Base-by-base conservation (phyloP, 1,139 yeast genomes). In the Diutina siamensis region DNA sequence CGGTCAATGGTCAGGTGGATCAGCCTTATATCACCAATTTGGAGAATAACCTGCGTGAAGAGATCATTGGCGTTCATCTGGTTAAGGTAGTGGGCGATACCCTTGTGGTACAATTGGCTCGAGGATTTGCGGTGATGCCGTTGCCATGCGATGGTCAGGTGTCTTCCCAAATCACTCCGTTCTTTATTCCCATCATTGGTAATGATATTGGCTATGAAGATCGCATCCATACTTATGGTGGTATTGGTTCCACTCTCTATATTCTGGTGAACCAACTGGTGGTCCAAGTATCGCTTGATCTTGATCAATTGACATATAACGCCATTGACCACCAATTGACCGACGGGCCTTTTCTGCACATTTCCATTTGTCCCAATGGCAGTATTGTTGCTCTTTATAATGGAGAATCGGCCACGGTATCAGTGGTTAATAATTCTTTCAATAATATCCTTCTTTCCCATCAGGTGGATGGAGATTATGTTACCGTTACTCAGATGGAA, bases 281-380 rank as follows among this genome's bases (percentile, higher is more conserved):
- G 3, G 48, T 63, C 17, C 55, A 64, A 1, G 48, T 65, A 27
- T 53, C 53, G 13, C 49, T 67, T 8, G 68, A 66, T 49, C 46
- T 64, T 2, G 51, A 46, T 2, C 49, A 59, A 17, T 46, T 48
- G 3, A 53, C 55, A 8, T 65, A 53, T 48, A 67, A 63, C 46
- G 46, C 62, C 4, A 50, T 54, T 2, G 73, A 71, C 49, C 67
- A 68, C 47, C 58, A 55, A 48, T 54, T 71, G 10, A 71, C 76
- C 1, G 78, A 76, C 50, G 85, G 86, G 0, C 83, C 84, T 1
- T 81, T 81, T 56, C 61, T 67, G 0, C 56, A 60, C 12, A 65
- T 84, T 4, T 54, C 74, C 0, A 65, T 74, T 0, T 77, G 94
- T 0, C 80, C 88, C 0, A 79, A 77, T 56, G 74, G 77, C 1